Conservation (phyloP, 805 yeast genomes). For the Yamadazyma laniorum region DNA sequence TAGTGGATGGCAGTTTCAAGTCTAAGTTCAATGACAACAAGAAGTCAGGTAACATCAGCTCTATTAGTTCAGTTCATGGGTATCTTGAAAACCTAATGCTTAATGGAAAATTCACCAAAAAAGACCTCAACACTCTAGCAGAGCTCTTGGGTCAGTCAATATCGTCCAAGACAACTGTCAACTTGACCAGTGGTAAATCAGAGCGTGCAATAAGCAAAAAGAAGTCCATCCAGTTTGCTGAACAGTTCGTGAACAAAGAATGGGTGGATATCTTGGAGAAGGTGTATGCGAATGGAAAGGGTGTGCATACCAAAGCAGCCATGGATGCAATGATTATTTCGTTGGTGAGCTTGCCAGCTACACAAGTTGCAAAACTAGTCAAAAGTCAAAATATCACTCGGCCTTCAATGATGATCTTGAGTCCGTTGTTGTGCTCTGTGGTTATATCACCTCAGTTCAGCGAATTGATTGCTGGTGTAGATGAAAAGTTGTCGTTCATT, state of each 20-base stretch:
- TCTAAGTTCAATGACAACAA: conserved; percentile 47
- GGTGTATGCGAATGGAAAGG: conserved; percentile 55
- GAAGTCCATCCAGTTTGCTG: conserved; percentile 44
- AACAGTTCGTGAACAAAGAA: conserved; percentile 48
- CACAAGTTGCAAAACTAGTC: conserved; percentile 42
- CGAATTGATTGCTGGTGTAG: conserved; percentile 50
- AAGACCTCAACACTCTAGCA: conserved; percentile 48
- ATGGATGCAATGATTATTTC: conserved; percentile 54
- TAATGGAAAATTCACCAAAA: conserved; percentile 43
- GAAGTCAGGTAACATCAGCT: conserved; percentile 49
- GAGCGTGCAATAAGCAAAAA: conserved; percentile 24
- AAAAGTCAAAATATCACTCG: conserved; percentile 44
- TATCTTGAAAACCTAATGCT: conserved; percentile 48
- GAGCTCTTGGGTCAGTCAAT: conserved; percentile 43
- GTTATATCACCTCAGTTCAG: conserved; percentile 48
- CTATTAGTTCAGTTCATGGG: conserved; percentile 49
- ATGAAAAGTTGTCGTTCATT: conserved; percentile 50
- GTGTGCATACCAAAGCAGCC: conserved; percentile 45
- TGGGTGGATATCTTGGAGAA: conserved; percentile 64
- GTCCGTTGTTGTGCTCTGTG: conserved; percentile 57
- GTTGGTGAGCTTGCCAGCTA: conserved; percentile 46
- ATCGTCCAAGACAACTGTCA: conserved; percentile 17
- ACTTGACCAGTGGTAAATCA: conserved; percentile 4
- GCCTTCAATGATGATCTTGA: conserved; percentile 40
- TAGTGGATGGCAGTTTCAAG: conserved; percentile 55